These are phyloP conservation scores for Phialophora chinensis DNA, from an alignment of 2,329 filamentous ascomycete species.

Conservation along the genomic window DNA sequence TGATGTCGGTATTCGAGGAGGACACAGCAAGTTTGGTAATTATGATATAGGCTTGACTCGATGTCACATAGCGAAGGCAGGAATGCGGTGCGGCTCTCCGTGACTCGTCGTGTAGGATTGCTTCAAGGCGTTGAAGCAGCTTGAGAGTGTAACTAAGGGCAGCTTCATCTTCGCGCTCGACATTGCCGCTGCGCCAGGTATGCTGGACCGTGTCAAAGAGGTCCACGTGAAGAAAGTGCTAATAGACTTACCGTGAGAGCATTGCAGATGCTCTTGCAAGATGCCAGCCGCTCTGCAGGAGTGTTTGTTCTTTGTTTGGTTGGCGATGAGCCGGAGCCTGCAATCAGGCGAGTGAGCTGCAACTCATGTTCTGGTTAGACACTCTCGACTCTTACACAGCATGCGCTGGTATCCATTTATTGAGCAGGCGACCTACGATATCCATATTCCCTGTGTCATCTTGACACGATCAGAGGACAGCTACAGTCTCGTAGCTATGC, in stretches of 20 bases:
- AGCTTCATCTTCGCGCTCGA: slow-evolving; percentile 58
- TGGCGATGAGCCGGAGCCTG: slow-evolving; percentile 56
- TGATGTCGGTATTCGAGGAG: slow-evolving; percentile 82
- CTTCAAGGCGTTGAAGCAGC: slow-evolving; percentile 62
- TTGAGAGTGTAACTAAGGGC: slow-evolving; percentile 58
- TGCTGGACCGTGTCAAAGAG: slow-evolving; percentile 50
- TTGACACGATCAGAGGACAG: slow-evolving; percentile 16
- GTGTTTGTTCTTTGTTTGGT: slow-evolving; percentile 60
- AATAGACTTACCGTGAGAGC: slow-evolving; percentile 58
- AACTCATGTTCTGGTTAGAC: slow-evolving; percentile 28
- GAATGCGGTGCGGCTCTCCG: slow-evolving; percentile 87
- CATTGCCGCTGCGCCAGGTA: slow-evolving; percentile 64
- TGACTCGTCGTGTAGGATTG: slow-evolving; percentile 84
- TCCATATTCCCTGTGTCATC: slow-evolving; percentile 46
- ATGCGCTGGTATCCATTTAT: slow-evolving; percentile 1
- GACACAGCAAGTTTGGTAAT: slow-evolving; percentile 87
- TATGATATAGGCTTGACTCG: slow-evolving; percentile 85
- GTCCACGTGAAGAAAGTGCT: neutral
- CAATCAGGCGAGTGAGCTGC: slow-evolving; percentile 67
- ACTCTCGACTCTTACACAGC: slow-evolving; percentile 24
- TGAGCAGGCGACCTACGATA: slow-evolving; percentile 48
- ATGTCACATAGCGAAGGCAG: slow-evolving; percentile 84
- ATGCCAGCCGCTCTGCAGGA: slow-evolving; percentile 64
- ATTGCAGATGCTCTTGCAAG: slow-evolving; percentile 67
- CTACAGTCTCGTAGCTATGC: slow-evolving; percentile 8